These are phyloP conservation scores for Combretum micranthum DNA, from an alignment of 345 rosid genomes.

Conservation along the genomic window DNA sequence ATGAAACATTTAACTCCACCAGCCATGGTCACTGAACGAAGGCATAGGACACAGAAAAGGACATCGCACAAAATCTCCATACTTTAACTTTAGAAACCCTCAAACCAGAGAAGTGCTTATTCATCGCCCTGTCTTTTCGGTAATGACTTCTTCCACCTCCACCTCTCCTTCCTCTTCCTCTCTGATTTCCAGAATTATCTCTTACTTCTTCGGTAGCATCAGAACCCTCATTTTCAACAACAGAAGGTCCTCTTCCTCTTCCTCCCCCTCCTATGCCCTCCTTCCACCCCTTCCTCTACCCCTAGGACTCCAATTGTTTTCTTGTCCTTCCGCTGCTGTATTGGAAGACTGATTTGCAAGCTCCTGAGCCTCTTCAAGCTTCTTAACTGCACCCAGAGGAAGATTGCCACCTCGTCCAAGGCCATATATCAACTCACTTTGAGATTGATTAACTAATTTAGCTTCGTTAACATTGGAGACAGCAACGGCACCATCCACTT, in stretches of 20 bases:
- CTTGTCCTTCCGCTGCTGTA: slow-evolving; percentile 31
- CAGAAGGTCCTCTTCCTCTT: slow-evolving; percentile 2
- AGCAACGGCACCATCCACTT: slow-evolving; percentile 72
- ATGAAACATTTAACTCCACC: no score
- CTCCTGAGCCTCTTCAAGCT: slow-evolving; percentile 41
- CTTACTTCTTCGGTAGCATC: slow-evolving; percentile 7
- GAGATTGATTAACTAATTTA: slow-evolving; percentile 46
- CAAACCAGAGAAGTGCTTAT: slow-evolving; percentile 64
- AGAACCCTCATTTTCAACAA: background rate
- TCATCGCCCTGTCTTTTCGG: slow-evolving; percentile 69
- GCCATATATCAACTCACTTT: slow-evolving; percentile 59
- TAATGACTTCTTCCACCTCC: slow-evolving; percentile 35
- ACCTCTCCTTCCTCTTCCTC: slow-evolving; percentile 30
- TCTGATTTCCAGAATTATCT: slow-evolving; percentile 3
- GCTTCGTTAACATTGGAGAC: slow-evolving; percentile 81
- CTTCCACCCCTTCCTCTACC: slow-evolving; percentile 56
- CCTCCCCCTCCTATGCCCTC: slow-evolving; percentile 4
- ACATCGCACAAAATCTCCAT: no score
- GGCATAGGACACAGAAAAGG: slow-evolving; percentile 2
- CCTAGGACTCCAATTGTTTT: slow-evolving; percentile 33
- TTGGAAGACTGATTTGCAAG: slow-evolving; percentile 27
- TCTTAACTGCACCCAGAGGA: slow-evolving; percentile 70
- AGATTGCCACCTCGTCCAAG: slow-evolving; percentile 91
- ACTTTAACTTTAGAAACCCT: slow-evolving; percentile 33
- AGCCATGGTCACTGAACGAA: background rate